Conservation (phyloP, 768 basidiomycete genomes). For the Macrolepiota albuminosa region DNA sequence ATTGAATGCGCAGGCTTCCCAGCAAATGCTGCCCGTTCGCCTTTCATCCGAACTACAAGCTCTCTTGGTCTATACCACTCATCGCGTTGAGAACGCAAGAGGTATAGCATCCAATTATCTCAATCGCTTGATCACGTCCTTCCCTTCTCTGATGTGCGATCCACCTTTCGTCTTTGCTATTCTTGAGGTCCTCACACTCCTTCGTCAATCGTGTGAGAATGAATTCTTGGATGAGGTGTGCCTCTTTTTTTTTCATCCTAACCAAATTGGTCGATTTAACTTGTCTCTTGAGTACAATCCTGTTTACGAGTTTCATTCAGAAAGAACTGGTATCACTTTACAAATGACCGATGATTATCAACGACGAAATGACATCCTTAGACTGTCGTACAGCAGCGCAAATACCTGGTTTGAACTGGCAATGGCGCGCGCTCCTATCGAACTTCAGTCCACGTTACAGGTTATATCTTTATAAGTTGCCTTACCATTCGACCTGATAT, state of each 20-base stretch:
- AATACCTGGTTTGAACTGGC: slow-evolving; percentile 85
- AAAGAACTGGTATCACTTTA: slow-evolving; percentile 67
- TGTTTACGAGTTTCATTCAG: slow-evolving; percentile 75
- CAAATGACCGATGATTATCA: slow-evolving; percentile 84
- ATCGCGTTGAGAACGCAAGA: slow-evolving; percentile 76
- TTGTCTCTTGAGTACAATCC: slow-evolving; percentile 73
- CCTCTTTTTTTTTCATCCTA: background rate
- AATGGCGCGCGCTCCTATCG: slow-evolving; percentile 83
- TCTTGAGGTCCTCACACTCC: slow-evolving; percentile 84
- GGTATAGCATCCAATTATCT: slow-evolving; percentile 82
- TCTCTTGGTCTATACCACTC: slow-evolving; percentile 77
- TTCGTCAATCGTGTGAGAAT: slow-evolving; percentile 85
- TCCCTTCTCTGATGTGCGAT: slow-evolving; percentile 94
- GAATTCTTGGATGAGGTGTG: slow-evolving; percentile 87
- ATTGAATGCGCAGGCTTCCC: slow-evolving; percentile 68
- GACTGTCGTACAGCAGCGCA: slow-evolving; percentile 68
- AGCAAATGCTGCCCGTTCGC: slow-evolving; percentile 67
- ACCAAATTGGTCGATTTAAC: background rate
- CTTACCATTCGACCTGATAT: background rate
- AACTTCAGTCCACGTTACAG: slow-evolving; percentile 89
- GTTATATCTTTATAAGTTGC: slow-evolving; percentile 32
- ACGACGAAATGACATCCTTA: slow-evolving; percentile 80
- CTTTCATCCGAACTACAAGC: slow-evolving; percentile 70
- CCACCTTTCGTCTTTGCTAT: slow-evolving; percentile 82
- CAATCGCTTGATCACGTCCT: slow-evolving; percentile 80